A percentile compares a stretch with the other conserved stretches of the same genome.
Evolutionary conservation across 305 asterid genomes (phyloP).

Genomic region (Galium porrigens): DNA sequence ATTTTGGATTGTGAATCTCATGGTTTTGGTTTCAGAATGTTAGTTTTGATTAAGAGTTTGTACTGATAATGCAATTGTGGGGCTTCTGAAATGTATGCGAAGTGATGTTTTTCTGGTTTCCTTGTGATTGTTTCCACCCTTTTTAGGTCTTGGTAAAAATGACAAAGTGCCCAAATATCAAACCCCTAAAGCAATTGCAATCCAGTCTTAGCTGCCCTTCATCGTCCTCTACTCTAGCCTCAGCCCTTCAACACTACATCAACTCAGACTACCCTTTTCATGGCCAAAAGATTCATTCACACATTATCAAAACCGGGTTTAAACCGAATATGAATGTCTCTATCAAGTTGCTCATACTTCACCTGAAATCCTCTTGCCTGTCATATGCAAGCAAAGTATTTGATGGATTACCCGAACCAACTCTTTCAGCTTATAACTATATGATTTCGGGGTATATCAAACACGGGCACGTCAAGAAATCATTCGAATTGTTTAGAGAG

Average conservation of each 20-base stretch:
- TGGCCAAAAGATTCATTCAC: slow-evolving; percentile 74
- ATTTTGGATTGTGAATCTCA: not conserved
- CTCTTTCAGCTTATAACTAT: slow-evolving; percentile 69
- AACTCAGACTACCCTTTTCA: slow-evolving; percentile 55
- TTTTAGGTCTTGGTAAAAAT: not conserved
- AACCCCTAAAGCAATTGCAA: not conserved
- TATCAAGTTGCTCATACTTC: slow-evolving; percentile 50
- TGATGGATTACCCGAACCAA: slow-evolving; percentile 58
- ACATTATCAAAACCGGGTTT: slow-evolving; percentile 56
- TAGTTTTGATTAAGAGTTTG: not conserved
- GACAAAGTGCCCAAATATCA: slow-evolving; percentile 11
- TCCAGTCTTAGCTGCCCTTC: slow-evolving; percentile 7
- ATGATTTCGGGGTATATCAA: slow-evolving; percentile 58
- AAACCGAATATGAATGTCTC: slow-evolving; percentile 43
- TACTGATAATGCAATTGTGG: not conserved
- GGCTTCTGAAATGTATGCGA: slow-evolving; percentile 1
- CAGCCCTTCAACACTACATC: slow-evolving; percentile 42
- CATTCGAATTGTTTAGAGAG: slow-evolving; percentile 43
- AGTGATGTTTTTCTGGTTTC: not conserved
- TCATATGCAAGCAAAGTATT: slow-evolving; percentile 50
- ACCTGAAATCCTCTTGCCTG: slow-evolving; percentile 37
- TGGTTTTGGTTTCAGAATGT: not conserved
- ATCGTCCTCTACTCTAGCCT: slow-evolving; percentile 26
- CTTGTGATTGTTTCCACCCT: not conserved
- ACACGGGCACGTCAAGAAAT: slow-evolving; percentile 33